Percentiles rank a stretch among this genome's conserved stretches.
phyloP scores from a whole-genome alignment of 2,329 filamentous ascomycete species.

The Fusarium buxicola region DNA sequence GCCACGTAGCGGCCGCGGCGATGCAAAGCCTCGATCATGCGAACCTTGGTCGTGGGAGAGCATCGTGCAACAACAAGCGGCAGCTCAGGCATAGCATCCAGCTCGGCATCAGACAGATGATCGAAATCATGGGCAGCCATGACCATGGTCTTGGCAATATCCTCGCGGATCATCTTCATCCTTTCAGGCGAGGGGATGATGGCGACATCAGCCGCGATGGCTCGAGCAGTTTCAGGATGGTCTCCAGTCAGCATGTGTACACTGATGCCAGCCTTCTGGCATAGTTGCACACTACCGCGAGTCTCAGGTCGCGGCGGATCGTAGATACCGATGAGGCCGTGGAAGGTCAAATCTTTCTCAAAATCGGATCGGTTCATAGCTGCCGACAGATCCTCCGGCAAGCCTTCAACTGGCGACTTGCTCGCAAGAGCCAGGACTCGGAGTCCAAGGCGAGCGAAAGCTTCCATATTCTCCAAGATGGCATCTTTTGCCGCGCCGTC shows the following conservation, averaged over 20 bases:
- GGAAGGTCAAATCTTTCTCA: constrained; percentile 70
- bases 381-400: constrained; percentile 38
- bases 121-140: constrained; percentile 75
- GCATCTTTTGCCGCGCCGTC: constrained; percentile 56
- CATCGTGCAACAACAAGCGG: constrained; percentile 78
- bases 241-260: constrained; percentile 76
- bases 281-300: constrained; percentile 62
- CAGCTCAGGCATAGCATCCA: constrained; percentile 70
- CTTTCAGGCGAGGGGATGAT: constrained; percentile 63
- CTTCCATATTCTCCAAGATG: constrained; percentile 74
- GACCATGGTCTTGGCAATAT: constrained; percentile 67
- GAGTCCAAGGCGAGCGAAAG: constrained; percentile 71
- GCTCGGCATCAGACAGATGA: constrained; percentile 68
- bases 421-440: constrained; percentile 72
- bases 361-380: constrained; percentile 36
- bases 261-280: constrained; percentile 68
- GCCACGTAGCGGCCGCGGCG: constrained; percentile 70
- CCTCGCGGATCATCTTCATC: constrained; percentile 55
- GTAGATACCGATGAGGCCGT: constrained; percentile 74
- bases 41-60: constrained; percentile 76
- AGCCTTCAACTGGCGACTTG: background rate
- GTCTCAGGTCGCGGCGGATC: constrained; percentile 76
- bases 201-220: constrained; percentile 70
- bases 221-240: constrained; percentile 69
- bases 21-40: constrained; percentile 80